Base-by-base conservation (phyloP, 805 yeast species). In the Candida patagonica region DNA sequence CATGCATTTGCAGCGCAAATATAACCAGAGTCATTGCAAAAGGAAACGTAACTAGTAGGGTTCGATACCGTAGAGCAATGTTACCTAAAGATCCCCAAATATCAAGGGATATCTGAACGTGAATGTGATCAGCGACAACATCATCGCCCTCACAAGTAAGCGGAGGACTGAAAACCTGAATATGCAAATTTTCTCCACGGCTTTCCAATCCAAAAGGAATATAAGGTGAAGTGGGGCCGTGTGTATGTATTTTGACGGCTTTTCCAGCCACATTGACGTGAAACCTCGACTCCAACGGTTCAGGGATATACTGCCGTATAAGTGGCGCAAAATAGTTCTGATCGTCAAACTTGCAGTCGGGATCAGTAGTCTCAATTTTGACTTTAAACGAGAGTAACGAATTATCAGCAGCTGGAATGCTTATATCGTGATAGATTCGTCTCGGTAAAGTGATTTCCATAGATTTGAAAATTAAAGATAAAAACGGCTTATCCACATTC, bases 21-120 rank as follows among this genome's bases (percentile, higher is more conserved):
- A 73, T 70, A 13, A 74, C 42, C 0, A 75, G 59, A 1, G 78
- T 68, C 13, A 82, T 63, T 29, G 76, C 73, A 1, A 80, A 65
- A 2, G 94, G 87, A 40, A 82, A 69, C 1, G 87, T 70, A 3
- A 83, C 79, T 30, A 81, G 63, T 1, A 83, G 75, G 10, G 89
- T 68, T 52, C 98, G 69, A 58, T 82, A 89, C 41, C 94, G 67
- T 49, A 87, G 65, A 4, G 83, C 79, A 35, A 88, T 60, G 47
- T 81, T 67, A 42, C 78, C 80, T 43, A 88, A 59, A 27, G 89
- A 79, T 23, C 70, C 66, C 33, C 71, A 49, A 54, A 75, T 58
- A 56, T 82, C 80, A 12, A 83, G 46, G 4, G 41, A 34, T n/a
- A 40, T 33, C 12, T 23, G 12, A 5, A 22, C 15, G 5, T 12